Percentiles rank a stretch among this genome's conserved stretches.
phyloP scores from a whole-genome alignment of 2,329 filamentous ascomycete genomes.

The Cordyceps militaris region DNA sequence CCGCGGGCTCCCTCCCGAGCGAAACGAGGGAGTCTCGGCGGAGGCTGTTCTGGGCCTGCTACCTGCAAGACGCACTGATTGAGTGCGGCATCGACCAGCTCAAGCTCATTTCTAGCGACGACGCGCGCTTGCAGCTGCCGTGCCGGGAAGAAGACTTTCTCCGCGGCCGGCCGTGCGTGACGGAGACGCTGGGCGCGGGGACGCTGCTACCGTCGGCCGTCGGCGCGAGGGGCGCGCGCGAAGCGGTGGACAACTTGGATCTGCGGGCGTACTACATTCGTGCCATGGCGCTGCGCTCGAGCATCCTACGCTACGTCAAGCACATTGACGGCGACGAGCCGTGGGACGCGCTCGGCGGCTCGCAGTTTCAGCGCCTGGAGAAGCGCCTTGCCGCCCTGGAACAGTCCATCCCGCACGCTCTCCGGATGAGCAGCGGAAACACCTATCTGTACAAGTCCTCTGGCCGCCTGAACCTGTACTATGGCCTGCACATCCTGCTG shows the following conservation, averaged over 20 bases:
- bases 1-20: neutral
- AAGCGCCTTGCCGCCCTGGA: constrained; percentile 1
- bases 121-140: constrained; percentile 5
- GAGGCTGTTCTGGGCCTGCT: constrained; percentile 9
- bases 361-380: constrained; percentile 5
- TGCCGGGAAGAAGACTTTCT: constrained; percentile 10
- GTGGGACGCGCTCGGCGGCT: constrained; percentile 1
- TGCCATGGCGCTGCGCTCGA: constrained; percentile 8
- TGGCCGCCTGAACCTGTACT: constrained; percentile 10
- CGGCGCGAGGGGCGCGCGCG: neutral
- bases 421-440: constrained; percentile 3
- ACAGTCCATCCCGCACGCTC: neutral
- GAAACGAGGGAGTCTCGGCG: constrained; percentile 4
- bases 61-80: constrained; percentile 11
- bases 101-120: constrained; percentile 5
- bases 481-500: constrained; percentile 9
- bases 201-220: neutral
- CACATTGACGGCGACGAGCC: constrained; percentile 9
- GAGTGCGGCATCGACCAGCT: constrained; percentile 14
- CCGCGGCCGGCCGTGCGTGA: constrained; percentile 1
- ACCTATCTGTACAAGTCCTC: constrained; percentile 6
- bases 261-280: neutral
- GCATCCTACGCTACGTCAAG: constrained; percentile 10
- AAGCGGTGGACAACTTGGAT: neutral
- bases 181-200: neutral